Conservation (phyloP, 768 basidiomycete genomes). For the Suillus bovinus region DNA sequence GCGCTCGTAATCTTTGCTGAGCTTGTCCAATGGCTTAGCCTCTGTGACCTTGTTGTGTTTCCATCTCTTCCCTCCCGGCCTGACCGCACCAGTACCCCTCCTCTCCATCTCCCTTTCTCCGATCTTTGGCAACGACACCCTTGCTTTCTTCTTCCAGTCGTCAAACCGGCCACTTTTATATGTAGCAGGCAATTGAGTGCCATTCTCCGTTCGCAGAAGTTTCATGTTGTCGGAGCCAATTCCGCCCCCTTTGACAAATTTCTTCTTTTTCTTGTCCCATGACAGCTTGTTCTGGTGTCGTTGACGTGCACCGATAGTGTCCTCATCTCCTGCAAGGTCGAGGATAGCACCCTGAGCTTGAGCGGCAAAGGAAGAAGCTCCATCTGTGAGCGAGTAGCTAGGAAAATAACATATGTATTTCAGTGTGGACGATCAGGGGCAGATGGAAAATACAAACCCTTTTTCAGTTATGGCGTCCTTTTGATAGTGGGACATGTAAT, state of each 20-base stretch:
- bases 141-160: slow-evolving; percentile 87
- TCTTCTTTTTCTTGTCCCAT: slow-evolving; percentile 98
- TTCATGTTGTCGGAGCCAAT: slow-evolving; percentile 91
- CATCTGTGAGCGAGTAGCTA: slow-evolving; percentile 89
- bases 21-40: slow-evolving; percentile 79
- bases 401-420: background rate
- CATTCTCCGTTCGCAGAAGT: slow-evolving; percentile 90
- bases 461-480: slow-evolving; percentile 86
- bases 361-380: slow-evolving; percentile 80
- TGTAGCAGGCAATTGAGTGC: slow-evolving; percentile 84
- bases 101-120: slow-evolving; percentile 73
- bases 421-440: background rate
- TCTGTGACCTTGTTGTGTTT: slow-evolving; percentile 65
- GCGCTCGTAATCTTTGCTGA: slow-evolving; percentile 70
- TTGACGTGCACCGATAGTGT: slow-evolving; percentile 53
- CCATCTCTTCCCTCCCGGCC: slow-evolving; percentile 59
- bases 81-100: slow-evolving; percentile 25
- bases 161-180: slow-evolving; percentile 94
- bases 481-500: slow-evolving; percentile 92
- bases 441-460: slow-evolving; percentile 58
- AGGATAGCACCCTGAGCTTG: slow-evolving; percentile 82
- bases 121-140: slow-evolving; percentile 70
- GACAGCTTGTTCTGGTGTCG: slow-evolving; percentile 55
- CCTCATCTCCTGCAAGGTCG: slow-evolving; percentile 82
- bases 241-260: slow-evolving; percentile 85